Conservation (phyloP, 768 basidiomycete species). For the Boletus tomentosulus region DNA sequence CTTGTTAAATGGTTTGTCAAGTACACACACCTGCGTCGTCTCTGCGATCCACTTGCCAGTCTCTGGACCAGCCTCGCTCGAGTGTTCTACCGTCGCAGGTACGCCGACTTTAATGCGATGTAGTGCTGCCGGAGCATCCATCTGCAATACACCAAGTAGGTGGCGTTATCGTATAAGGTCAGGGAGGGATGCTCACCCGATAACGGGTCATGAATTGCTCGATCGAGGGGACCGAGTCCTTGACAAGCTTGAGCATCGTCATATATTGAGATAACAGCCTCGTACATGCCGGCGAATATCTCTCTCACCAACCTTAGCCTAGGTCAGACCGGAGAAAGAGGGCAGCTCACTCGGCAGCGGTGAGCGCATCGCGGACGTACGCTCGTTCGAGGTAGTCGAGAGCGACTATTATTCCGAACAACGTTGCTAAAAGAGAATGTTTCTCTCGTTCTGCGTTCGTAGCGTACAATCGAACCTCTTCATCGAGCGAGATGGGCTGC, state of each 20-base stretch:
- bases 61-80: conserved; percentile 87
- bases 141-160: conserved; percentile 39
- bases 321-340: background rate
- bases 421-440: conserved; percentile 80
- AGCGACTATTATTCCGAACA: conserved; percentile 88
- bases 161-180: background rate
- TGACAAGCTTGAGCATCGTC: conserved; percentile 93
- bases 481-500: conserved; percentile 61
- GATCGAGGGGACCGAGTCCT: conserved; percentile 78
- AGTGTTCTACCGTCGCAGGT: conserved; percentile 95
- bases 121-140: conserved; percentile 91
- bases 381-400: conserved; percentile 95
- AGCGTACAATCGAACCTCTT: conserved; percentile 86
- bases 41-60: conserved; percentile 97
- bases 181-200: conserved; percentile 44
- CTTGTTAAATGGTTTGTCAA: background rate
- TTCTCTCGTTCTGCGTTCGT: conserved; percentile 88
- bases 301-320: conserved; percentile 37
- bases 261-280: conserved; percentile 95
- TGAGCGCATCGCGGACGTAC: conserved; percentile 90
- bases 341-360: conserved; percentile 76
- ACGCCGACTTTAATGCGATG: conserved; percentile 90
- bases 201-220: conserved; percentile 92
- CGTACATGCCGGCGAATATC: conserved; percentile 96
- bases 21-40: conserved; percentile 75